Conservation (phyloP, 495 filamentous ascomycete species). For the Achaetomiella virescens region DNA sequence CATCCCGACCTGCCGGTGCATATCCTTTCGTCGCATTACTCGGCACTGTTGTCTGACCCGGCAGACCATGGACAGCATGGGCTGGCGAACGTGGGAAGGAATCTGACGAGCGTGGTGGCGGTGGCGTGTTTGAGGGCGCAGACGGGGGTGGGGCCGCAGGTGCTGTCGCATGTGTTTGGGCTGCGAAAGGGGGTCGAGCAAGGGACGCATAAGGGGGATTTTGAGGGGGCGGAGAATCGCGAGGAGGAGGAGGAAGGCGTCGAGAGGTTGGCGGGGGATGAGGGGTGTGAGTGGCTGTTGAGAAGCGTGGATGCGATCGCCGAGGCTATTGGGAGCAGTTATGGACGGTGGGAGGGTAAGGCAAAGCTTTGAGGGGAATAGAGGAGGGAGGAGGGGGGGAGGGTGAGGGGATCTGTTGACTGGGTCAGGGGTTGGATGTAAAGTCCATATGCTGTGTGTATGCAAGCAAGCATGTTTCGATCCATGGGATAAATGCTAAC, state of each 20-base stretch:
- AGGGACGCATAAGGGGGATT: slow-evolving; percentile 49
- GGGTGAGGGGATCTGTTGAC: slow-evolving; percentile 12
- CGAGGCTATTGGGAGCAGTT: slow-evolving; percentile 55
- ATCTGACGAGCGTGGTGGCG: slow-evolving; percentile 62
- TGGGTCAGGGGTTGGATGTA: not conserved
- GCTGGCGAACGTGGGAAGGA: slow-evolving; percentile 51
- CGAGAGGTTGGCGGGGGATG: slow-evolving; percentile 56
- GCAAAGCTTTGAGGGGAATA: not conserved
- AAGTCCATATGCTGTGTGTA: not conserved
- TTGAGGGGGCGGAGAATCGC: slow-evolving; percentile 9
- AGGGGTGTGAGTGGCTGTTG: slow-evolving; percentile 67
- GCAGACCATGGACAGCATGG: slow-evolving; percentile 29
- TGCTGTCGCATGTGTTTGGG: slow-evolving; percentile 68
- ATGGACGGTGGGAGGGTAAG: slow-evolving; percentile 47
- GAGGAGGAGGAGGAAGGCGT: slow-evolving; percentile 21
- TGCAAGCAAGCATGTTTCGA: not conserved
- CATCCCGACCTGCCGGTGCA: slow-evolving; percentile 76
- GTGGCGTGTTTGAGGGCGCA: slow-evolving; percentile 66
- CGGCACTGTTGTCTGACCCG: slow-evolving; percentile 62
- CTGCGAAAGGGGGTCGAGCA: slow-evolving; percentile 65
- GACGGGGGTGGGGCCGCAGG: slow-evolving; percentile 72
- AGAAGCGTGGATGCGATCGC: slow-evolving; percentile 64
- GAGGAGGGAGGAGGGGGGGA: not conserved
- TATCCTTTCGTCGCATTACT: slow-evolving; percentile 65
- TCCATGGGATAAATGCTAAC: too few species aligned